phyloP scores from a whole-genome alignment of 2,329 filamentous ascomycete genomes.

The Zymoseptoria brevis region DNA sequence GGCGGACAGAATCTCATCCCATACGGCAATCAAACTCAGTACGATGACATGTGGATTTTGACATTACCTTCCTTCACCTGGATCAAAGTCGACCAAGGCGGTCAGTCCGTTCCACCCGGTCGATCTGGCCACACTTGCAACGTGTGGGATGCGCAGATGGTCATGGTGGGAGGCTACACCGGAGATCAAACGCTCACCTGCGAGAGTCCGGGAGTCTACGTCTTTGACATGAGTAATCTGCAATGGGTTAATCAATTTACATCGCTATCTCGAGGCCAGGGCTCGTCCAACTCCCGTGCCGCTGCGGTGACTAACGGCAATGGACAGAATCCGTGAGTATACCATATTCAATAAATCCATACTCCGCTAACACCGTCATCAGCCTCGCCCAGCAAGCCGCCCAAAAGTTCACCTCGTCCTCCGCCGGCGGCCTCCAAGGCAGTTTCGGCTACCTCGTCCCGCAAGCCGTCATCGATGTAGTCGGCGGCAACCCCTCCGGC shows the following conservation, averaged over 20 bases:
- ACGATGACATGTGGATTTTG: slow-evolving; percentile 70
- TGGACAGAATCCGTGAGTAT: not conserved
- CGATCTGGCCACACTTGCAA: slow-evolving; percentile 70
- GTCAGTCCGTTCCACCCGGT: slow-evolving; percentile 44
- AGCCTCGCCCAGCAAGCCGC: slow-evolving; percentile 46
- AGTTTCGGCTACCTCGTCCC: slow-evolving; percentile 64
- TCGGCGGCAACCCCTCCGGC: slow-evolving; percentile 60
- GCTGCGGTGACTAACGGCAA: slow-evolving; percentile 4
- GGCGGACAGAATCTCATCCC: slow-evolving; percentile 67
- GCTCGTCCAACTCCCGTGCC: slow-evolving; percentile 6
- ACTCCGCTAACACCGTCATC: slow-evolving; percentile 20
- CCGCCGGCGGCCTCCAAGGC: slow-evolving; percentile 50
- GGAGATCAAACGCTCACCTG: slow-evolving; percentile 50
- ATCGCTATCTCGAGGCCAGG: slow-evolving; percentile 44
- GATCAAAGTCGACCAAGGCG: slow-evolving; percentile 55
- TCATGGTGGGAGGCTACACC: slow-evolving; percentile 65
- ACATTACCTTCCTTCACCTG: slow-evolving; percentile 75
- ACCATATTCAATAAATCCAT: not conserved
- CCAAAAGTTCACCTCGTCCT: slow-evolving; percentile 37
- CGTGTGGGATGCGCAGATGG: slow-evolving; percentile 72
- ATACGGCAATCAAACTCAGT: slow-evolving; percentile 50
- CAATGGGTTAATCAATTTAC: slow-evolving; percentile 65
- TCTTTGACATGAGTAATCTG: slow-evolving; percentile 66
- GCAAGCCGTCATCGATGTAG: slow-evolving; percentile 51
- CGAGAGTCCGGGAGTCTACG: slow-evolving; percentile 62